Evolutionary conservation across 176 grass and related monocot genomes (phyloP).

Genomic region (Phoenix dactylifera): DNA sequence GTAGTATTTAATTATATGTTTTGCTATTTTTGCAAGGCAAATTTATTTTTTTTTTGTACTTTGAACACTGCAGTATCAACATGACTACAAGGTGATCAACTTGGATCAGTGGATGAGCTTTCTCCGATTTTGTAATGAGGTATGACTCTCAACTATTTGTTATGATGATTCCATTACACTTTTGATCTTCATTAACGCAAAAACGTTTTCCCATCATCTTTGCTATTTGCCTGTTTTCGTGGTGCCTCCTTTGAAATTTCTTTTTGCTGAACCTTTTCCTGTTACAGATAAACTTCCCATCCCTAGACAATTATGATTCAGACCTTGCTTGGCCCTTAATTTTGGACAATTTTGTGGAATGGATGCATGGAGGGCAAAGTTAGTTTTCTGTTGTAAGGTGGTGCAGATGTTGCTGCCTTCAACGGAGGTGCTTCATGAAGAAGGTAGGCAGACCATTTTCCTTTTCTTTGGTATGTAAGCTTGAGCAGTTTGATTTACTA

Average conservation of each 20-base stretch:
- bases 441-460: too few species aligned
- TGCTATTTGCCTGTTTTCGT: constrained; percentile 8
- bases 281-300: constrained; percentile 91
- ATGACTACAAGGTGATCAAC: constrained; percentile 99
- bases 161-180: background rate
- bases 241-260: constrained; percentile 1
- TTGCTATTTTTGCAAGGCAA: too few species aligned
- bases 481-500: too few species aligned
- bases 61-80: constrained; percentile 52
- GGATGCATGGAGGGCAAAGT: constrained; percentile 63
- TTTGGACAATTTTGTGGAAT: constrained; percentile 99
- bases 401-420: too few species aligned
- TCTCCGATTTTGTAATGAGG: constrained; percentile 96
- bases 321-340: constrained; percentile 94
- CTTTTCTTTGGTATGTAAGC: too few species aligned
- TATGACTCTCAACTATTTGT: constrained; percentile 19
- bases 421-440: too few species aligned
- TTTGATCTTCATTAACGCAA: background rate
- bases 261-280: constrained; percentile 1
- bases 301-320: constrained; percentile 84
- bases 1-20: constrained; percentile 14
- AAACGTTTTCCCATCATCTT: background rate
- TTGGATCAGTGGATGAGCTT: constrained; percentile 98
- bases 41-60: background rate
- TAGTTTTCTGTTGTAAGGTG: constrained; percentile 10